Conservation (phyloP, 805 yeast genomes). For the Saccharomyces jurei region DNA sequence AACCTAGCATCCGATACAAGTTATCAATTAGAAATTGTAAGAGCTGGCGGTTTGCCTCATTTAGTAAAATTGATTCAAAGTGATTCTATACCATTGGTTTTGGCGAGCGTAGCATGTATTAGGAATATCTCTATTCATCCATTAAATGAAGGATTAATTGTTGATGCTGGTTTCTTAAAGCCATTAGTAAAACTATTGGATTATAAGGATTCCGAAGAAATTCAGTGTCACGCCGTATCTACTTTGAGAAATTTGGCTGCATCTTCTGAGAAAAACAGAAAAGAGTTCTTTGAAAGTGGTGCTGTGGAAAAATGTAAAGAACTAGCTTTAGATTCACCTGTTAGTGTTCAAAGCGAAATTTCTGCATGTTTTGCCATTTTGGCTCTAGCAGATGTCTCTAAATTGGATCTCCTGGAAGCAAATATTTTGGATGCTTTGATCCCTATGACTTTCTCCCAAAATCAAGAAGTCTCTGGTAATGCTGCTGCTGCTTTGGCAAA, state of each 20-base stretch:
- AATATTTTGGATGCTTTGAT: constrained; percentile 82
- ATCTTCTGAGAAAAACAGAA: constrained; percentile 83
- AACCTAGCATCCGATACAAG: constrained; percentile 93
- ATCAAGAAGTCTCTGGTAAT: constrained; percentile 95
- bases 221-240: constrained; percentile 96
- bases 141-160: constrained; percentile 86
- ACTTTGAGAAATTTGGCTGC: constrained; percentile 95
- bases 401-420: constrained; percentile 70
- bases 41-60: constrained; percentile 92
- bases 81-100: constrained; percentile 80
- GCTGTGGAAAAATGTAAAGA: constrained; percentile 91
- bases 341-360: constrained; percentile 89
- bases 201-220: constrained; percentile 85
- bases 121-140: constrained; percentile 97
- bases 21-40: constrained; percentile 90
- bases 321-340: constrained; percentile 76
- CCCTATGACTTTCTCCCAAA: constrained; percentile 80
- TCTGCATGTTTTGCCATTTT: constrained; percentile 95
- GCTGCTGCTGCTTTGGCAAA: constrained; percentile 98
- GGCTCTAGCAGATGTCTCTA: constrained; percentile 92
- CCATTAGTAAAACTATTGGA: constrained; percentile 83
- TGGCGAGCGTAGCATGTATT: constrained; percentile 97
- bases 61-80: constrained; percentile 84
- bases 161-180: constrained; percentile 91
- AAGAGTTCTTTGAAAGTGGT: constrained; percentile 87